Evolutionary conservation across 1,139 yeast species (phyloP).

Genomic region (Spencermartinsiella ligniputridi): DNA sequence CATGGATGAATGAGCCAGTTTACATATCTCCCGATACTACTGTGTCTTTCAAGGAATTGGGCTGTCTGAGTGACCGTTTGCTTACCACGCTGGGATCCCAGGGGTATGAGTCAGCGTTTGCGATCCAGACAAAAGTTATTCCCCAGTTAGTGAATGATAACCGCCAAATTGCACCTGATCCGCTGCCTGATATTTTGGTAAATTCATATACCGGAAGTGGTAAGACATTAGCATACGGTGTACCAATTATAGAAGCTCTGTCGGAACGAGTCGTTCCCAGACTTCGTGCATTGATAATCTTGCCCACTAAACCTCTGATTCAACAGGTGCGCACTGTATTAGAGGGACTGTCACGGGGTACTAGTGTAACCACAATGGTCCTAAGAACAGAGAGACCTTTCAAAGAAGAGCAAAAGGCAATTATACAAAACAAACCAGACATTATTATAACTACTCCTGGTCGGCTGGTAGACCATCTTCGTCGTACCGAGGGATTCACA

Average conservation of each 20-base stretch:
- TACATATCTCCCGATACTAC: slow-evolving; percentile 38
- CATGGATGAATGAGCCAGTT: slow-evolving; percentile 64
- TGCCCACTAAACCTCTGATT: slow-evolving; percentile 87
- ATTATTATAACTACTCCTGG: slow-evolving; percentile 88
- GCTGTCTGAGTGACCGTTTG: slow-evolving; percentile 36
- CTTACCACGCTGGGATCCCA: slow-evolving; percentile 43
- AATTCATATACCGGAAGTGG: slow-evolving; percentile 98
- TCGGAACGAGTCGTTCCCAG: slow-evolving; percentile 63
- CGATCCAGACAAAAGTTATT: slow-evolving; percentile 71
- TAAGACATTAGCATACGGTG: slow-evolving; percentile 82
- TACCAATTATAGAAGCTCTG: slow-evolving; percentile 75
- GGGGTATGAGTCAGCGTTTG: slow-evolving; percentile 58
- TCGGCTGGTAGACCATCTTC: slow-evolving; percentile 82
- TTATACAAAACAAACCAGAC: slow-evolving; percentile 57
- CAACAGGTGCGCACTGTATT: slow-evolving; percentile 74
- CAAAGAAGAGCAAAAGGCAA: slow-evolving; percentile 55
- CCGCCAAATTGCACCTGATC: slow-evolving; percentile 48
- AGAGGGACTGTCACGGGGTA: slow-evolving; percentile 57
- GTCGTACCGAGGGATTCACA: slow-evolving; percentile 30
- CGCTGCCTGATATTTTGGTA: slow-evolving; percentile 60
- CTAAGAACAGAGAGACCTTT: slow-evolving; percentile 61
- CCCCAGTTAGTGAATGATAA: slow-evolving; percentile 52
- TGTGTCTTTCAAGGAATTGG: slow-evolving; percentile 28
- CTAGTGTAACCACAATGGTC: slow-evolving; percentile 56
- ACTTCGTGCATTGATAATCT: slow-evolving; percentile 69